Base-by-base conservation (phyloP, 805 yeast genomes). In the Cyberlindnera euphorbiiphila region DNA sequence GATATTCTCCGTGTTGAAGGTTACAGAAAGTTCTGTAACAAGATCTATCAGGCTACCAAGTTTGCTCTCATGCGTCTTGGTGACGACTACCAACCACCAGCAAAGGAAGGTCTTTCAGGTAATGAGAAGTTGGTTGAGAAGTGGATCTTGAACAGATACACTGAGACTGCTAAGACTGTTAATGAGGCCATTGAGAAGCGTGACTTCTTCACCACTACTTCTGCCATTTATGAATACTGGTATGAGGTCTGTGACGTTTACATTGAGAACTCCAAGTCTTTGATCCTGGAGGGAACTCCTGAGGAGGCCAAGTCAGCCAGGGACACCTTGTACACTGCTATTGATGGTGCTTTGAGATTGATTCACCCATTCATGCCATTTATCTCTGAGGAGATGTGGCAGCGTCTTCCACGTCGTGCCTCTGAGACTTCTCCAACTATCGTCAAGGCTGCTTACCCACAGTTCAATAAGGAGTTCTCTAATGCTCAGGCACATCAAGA, bases 321-420 rank as follows among this genome's bases (percentile, higher is more conserved):
- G 68, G 94, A 91, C 62, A 93, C 98, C 17, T 72, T 93, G 50
- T 93, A 88, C 77, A 85, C 93, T 24, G 77, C 95, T 68, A 72
- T 91, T 51, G 98, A 93, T 57, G 85, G 84, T 50, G 96, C 96
- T 9, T 74, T 91, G 68, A 81, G 74, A 61, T 61, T 93, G 68
- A 93, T 91, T 52, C 98, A 91, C 61, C 98, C 98, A 61, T 93
- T 87, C 72, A 93, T 93, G 98, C 98, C 98, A 26, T 93, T 78
- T 61, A 71, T 93, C 50, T 82, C 98, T 32, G 98, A 93, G 66
- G 98, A 93, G 72, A 78, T 93, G 85, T 93, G 97, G 97, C 98
- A 93, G 71, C 85, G 98, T 66, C 70, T 93, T 57, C 98, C 98
- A 54, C 82, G 84, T 57, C 80, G 96, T 60, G 73, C 76, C 7